These are phyloP conservation scores for Oryza glumipatula DNA, from an alignment of 176 grass and related monocot genomes.

Conservation along the genomic window DNA sequence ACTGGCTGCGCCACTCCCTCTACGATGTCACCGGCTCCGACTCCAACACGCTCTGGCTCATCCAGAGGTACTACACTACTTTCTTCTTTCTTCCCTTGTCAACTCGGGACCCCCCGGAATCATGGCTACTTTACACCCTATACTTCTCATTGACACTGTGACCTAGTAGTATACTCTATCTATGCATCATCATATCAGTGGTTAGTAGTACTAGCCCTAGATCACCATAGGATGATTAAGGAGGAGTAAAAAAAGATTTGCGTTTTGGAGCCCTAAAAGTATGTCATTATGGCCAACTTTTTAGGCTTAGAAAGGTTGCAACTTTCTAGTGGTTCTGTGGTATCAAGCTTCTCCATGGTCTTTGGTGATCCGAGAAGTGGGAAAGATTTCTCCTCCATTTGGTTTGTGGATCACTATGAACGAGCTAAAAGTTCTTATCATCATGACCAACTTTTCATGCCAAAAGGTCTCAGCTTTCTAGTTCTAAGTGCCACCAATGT, in stretches of 20 bases:
- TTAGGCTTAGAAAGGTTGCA: slow-evolving; percentile 23
- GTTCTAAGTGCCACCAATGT: slow-evolving; percentile 29
- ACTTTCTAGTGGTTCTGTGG: slow-evolving; percentile 27
- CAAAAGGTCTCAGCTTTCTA: slow-evolving; percentile 36
- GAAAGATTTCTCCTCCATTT: slow-evolving; percentile 18
- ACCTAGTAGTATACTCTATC: neutral
- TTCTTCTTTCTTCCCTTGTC: slow-evolving; percentile 31
- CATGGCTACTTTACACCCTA: slow-evolving; percentile 45
- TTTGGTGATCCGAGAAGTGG: slow-evolving; percentile 48
- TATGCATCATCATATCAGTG: neutral
- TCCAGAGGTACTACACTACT: slow-evolving; percentile 55
- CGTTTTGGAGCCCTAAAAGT: slow-evolving; percentile 45
- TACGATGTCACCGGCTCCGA: slow-evolving; percentile 79
- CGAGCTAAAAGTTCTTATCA: slow-evolving; percentile 28
- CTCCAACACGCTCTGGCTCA: slow-evolving; percentile 69
- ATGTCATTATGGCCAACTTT: slow-evolving; percentile 49
- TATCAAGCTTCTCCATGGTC: neutral
- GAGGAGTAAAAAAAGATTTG: neutral
- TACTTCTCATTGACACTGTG: slow-evolving; percentile 18
- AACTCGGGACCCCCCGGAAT: slow-evolving; percentile 15
- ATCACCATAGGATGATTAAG: neutral
- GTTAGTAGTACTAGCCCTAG: neutral
- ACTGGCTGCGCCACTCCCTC: slow-evolving; percentile 88
- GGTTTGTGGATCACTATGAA: slow-evolving; percentile 43
- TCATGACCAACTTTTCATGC: slow-evolving; percentile 46